phyloP scores from a whole-genome alignment of 73 alveolate species.

The Paraurostyla sp. region DNA sequence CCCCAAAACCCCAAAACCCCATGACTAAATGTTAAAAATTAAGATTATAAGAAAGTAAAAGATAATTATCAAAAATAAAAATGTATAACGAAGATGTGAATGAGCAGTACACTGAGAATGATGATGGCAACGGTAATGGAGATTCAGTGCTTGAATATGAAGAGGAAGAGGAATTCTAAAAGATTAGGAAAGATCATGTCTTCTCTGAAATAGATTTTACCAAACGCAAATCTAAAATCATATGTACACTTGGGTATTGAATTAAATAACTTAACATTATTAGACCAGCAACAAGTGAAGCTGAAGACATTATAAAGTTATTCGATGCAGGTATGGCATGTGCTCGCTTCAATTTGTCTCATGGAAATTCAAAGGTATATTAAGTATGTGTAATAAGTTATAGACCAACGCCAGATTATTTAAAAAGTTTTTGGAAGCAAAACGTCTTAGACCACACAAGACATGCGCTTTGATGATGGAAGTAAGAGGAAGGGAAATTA shows the following conservation, averaged over 20 bases:
- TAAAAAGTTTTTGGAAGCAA: conserved; percentile 57
- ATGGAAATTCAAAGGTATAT: conserved; percentile 46
- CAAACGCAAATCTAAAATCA: conserved; percentile 66
- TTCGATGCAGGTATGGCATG: conserved; percentile 68
- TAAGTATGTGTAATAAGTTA: background rate
- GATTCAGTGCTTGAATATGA: conserved; percentile 41
- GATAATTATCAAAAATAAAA: too few relatives aligned
- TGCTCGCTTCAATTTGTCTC: conserved; percentile 61
- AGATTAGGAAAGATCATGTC: conserved; percentile 58
- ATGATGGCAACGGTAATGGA: background rate
- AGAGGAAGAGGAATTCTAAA: conserved; percentile 53
- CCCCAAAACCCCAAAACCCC: too few relatives aligned
- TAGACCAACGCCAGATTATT: conserved; percentile 42
- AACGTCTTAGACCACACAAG: conserved; percentile 58
- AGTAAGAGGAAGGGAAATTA: conserved; percentile 63
- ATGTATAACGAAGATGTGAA: conserved; percentile 63
- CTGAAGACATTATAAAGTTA: conserved; percentile 35
- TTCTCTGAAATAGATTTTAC: conserved; percentile 60
- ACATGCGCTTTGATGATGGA: conserved; percentile 52
- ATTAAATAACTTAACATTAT: background rate
- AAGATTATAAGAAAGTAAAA: too few relatives aligned
- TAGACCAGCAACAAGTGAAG: conserved; percentile 63
- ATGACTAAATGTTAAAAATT: too few relatives aligned
- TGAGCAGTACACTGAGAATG: conserved; percentile 30
- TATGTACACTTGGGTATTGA: conserved; percentile 75